These are phyloP conservation scores for Claviceps digitariae DNA, from an alignment of 2,329 filamentous ascomycete species.

Conservation along the genomic window DNA sequence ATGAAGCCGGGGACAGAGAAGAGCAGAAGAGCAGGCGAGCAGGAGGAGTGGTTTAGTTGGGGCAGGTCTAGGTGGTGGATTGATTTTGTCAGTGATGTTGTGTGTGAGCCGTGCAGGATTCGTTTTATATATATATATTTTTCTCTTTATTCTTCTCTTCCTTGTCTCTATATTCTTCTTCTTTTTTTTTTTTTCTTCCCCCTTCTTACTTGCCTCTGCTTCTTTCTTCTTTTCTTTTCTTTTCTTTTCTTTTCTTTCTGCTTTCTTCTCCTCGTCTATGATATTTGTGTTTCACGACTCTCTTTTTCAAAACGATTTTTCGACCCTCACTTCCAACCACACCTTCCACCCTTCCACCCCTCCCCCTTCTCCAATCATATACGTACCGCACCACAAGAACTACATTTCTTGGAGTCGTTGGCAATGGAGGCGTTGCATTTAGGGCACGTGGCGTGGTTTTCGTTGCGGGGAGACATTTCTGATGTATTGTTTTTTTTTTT, in stretches of 20 bases:
- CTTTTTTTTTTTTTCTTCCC: too few species aligned
- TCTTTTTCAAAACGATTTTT: too few species aligned
- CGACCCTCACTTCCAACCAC: too few species aligned
- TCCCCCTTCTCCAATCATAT: neutral
- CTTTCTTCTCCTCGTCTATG: too few species aligned
- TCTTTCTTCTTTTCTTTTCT: neutral
- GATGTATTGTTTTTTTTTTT: neutral
- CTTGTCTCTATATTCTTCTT: neutral
- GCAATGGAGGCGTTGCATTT: slow-evolving; percentile 38
- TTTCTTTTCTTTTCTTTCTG: neutral
- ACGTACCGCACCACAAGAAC: slow-evolving; percentile 43
- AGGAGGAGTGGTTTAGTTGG: too few species aligned
- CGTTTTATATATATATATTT: neutral
- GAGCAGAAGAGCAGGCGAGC: too few species aligned
- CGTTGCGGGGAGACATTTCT: neutral
- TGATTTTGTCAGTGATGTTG: neutral
- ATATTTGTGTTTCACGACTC: too few species aligned
- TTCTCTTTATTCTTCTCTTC: neutral
- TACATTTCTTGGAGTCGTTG: slow-evolving; percentile 37
- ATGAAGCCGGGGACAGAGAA: too few species aligned
- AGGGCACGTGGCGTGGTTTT: slow-evolving; percentile 33
- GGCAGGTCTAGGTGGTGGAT: slow-evolving; percentile 19
- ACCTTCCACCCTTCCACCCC: neutral
- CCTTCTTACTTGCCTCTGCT: too few species aligned
- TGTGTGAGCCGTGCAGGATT: too few species aligned